Percentiles rank a stretch among this genome's conserved stretches.
Evolutionary conservation across 2,329 filamentous ascomycete species (phyloP).

Genomic region (Aspergillus sp.): DNA sequence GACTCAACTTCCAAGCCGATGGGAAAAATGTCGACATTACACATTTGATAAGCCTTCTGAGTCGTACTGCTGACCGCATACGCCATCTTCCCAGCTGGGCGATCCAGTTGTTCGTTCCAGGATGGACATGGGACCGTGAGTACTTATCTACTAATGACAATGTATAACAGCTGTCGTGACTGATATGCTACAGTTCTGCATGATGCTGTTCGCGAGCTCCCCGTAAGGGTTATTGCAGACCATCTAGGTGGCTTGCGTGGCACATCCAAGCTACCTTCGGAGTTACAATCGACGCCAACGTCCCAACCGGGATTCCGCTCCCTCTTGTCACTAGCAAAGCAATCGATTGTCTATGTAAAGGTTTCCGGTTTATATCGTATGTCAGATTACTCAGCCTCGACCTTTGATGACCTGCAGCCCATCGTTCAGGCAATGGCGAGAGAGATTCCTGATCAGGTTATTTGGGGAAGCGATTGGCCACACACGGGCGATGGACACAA

Average conservation of each 20-base stretch:
- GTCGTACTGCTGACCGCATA: background rate
- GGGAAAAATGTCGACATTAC: background rate
- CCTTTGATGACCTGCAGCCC: background rate
- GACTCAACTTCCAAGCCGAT: conserved; percentile 5
- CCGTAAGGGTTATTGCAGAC: conserved; percentile 1
- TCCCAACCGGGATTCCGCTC: background rate
- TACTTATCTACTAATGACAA: background rate
- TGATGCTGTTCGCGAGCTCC: background rate
- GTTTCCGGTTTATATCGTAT: conserved; percentile 2
- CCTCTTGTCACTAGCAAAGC: background rate
- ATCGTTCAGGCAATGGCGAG: background rate
- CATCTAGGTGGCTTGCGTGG: conserved; percentile 6
- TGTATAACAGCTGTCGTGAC: background rate
- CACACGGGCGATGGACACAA: conserved; percentile 8
- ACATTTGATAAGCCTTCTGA: background rate
- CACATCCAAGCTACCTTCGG: background rate
- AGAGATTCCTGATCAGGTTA: conserved; percentile 3
- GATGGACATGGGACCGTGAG: conserved; percentile 2
- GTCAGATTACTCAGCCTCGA: background rate
- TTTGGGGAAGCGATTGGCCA: conserved; percentile 12
- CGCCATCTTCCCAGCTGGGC: background rate
- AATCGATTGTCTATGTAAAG: background rate
- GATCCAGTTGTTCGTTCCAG: conserved; percentile 9
- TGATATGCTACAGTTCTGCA: background rate
- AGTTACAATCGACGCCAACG: background rate